Evolutionary conservation across 2,329 filamentous ascomycete species (phyloP).

Genomic region (Colletotrichum liaoningense): DNA sequence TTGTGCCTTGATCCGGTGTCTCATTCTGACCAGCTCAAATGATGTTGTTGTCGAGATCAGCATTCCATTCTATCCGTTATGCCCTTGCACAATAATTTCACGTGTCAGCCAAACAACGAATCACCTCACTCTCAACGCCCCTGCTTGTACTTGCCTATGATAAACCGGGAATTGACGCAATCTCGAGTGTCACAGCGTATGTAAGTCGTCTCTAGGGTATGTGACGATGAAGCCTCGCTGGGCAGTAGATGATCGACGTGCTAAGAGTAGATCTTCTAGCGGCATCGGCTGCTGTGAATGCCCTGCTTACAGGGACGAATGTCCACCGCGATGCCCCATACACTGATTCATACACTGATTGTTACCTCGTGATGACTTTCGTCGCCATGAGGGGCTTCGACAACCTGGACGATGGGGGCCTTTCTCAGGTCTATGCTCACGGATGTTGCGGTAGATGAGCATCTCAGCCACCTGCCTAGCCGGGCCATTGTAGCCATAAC

Average conservation of each 20-base stretch:
- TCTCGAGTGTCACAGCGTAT: background rate
- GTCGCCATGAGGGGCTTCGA: background rate
- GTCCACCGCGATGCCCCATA: background rate
- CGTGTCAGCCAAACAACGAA: constrained; percentile 17
- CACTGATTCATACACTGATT: background rate
- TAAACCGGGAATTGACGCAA: background rate
- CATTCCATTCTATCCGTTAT: constrained; percentile 18
- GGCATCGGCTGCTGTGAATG: constrained; percentile 6
- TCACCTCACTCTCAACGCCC: background rate
- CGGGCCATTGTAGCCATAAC: background rate
- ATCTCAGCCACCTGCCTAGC: background rate
- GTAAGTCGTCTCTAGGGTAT: background rate
- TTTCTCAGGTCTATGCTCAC: background rate
- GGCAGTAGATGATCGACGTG: constrained; percentile 23
- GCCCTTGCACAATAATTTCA: constrained; percentile 6
- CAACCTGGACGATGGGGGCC: background rate
- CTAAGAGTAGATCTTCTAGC: constrained; percentile 31
- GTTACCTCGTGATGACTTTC: constrained; percentile 3
- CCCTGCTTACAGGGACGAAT: background rate
- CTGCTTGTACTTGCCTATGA: background rate
- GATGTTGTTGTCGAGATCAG: constrained; percentile 5
- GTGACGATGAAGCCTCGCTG: background rate
- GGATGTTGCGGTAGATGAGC: constrained; percentile 10
- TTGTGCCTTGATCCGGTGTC: constrained; percentile 11
- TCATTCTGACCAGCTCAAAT: background rate